phyloP scores from a whole-genome alignment of 2,329 filamentous ascomycete species.

The Colletotrichum eleusines region DNA sequence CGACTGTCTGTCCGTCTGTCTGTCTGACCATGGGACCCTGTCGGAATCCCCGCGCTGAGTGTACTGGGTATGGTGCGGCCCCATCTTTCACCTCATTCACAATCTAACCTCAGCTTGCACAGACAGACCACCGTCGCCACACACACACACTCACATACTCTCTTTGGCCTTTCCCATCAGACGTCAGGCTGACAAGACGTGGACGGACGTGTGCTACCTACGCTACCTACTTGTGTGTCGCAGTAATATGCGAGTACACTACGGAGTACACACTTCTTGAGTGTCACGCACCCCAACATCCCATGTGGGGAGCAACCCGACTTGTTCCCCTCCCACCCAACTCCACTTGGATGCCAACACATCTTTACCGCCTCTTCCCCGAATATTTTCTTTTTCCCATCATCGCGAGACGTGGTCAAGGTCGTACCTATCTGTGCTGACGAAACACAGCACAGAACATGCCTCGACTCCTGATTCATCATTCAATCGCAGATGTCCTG shows the following conservation, averaged over 20 bases:
- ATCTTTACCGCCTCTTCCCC: slow-evolving; percentile 36
- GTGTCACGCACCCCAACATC: slow-evolving; percentile 1
- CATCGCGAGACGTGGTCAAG: slow-evolving; percentile 8
- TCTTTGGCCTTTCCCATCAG: neutral
- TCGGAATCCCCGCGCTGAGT: slow-evolving; percentile 8
- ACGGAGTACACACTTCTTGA: neutral
- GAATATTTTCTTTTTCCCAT: slow-evolving; percentile 6
- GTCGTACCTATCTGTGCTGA: neutral
- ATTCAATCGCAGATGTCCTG: neutral
- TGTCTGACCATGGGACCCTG: slow-evolving; percentile 1
- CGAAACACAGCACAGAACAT: neutral
- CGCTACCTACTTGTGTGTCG: neutral
- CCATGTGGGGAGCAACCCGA: slow-evolving; percentile 18
- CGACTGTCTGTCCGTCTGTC: neutral
- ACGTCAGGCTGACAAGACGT: neutral
- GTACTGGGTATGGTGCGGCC: neutral
- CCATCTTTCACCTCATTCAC: neutral
- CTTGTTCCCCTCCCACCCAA: slow-evolving; percentile 2
- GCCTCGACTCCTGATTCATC: neutral
- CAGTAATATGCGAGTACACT: neutral
- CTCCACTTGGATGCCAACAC: slow-evolving; percentile 28
- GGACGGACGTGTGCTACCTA: slow-evolving; percentile 1
- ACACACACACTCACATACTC: neutral
- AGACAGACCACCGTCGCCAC: slow-evolving; percentile 3
- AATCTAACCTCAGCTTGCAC: neutral